Percentiles rank a stretch among this genome's conserved stretches.
Evolutionary conservation across 345 rosid species (phyloP).

Genomic region (Salix caprea): DNA sequence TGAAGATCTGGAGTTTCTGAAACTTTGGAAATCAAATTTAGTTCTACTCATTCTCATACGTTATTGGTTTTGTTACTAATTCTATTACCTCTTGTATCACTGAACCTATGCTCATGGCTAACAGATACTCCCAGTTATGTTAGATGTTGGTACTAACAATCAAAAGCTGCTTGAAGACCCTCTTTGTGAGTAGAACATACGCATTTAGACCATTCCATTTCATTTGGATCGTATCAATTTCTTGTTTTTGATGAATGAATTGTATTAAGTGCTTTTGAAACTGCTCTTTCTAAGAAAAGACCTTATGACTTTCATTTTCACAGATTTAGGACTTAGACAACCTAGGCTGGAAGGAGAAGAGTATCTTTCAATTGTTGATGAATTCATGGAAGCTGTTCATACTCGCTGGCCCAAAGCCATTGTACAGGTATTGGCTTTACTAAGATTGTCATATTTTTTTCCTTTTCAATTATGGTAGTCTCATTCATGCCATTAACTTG

Average conservation of each 20-base stretch:
- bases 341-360: constrained; percentile 96
- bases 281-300: constrained; percentile 8
- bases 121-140: constrained; percentile 90
- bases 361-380: constrained; percentile 80
- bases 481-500: constrained; percentile 21
- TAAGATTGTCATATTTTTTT: constrained; percentile 7
- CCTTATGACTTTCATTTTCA: constrained; percentile 23
- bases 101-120: constrained; percentile 14
- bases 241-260: background rate
- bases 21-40: background rate
- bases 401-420: constrained; percentile 98
- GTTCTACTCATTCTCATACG: background rate
- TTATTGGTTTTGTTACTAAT: constrained; percentile 8
- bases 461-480: constrained; percentile 13
- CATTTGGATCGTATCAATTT: background rate
- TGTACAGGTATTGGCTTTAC: constrained; percentile 56
- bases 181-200: constrained; percentile 59
- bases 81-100: constrained; percentile 12
- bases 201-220: background rate
- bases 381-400: constrained; percentile 91
- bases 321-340: constrained; percentile 87
- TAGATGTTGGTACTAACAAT: constrained; percentile 95
- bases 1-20: background rate
- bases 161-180: constrained; percentile 77
- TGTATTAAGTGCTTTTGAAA: constrained; percentile 8